Evolutionary conservation across 257 asterid species (phyloP), one percentile per base, ranked within the genome.

Genomic region (Plantago major): DNA sequence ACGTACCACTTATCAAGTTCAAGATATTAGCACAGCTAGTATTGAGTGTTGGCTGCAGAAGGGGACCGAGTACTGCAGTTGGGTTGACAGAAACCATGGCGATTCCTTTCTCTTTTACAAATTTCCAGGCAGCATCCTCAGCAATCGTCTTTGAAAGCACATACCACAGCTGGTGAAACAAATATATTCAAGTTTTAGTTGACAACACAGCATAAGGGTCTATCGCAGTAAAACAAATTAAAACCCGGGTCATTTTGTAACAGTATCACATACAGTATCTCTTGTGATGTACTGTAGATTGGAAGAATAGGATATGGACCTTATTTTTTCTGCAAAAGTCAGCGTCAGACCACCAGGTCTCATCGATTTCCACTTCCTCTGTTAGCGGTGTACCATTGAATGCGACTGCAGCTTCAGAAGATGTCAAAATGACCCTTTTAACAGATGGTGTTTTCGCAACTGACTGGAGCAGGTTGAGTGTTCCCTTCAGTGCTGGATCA

Each of bases 401-500:
- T 50, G 48, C 67, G 50, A 83, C 89, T 11, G 95, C 81, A 42
- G 89, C 89, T 4, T 83, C 9, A n/a, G 92, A 83, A 15, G 89
- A 81, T 37, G 92, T 86, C 73, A 86, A 57, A 51, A 86, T 82
- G 57, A 86, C 89, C 74, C 81, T 76, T 37, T 71, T 84, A 15
- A 83, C 71, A 3, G 85, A 70, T 7, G 89, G 71, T 11, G 73
- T 40, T 70, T 79, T 86, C 1, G 87, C 84, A 70, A 88, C 81
- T 28, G 95, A 81, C 42, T 51, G 77, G 57, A 86, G 89, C 65
- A 86, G 89, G 57, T 86, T 86, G 30, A 81, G 74, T 3, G 95
- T 86, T 59, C 95, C 95, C 65, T 78, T 83, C 12, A 86, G 43
- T 30, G 95, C 92, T 63, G 95, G 95, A 55, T 83, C 92, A 59